These are phyloP conservation scores for Phylloporus rhodoxanthus DNA, from an alignment of 768 basidiomycete genomes.

Conservation along the genomic window DNA sequence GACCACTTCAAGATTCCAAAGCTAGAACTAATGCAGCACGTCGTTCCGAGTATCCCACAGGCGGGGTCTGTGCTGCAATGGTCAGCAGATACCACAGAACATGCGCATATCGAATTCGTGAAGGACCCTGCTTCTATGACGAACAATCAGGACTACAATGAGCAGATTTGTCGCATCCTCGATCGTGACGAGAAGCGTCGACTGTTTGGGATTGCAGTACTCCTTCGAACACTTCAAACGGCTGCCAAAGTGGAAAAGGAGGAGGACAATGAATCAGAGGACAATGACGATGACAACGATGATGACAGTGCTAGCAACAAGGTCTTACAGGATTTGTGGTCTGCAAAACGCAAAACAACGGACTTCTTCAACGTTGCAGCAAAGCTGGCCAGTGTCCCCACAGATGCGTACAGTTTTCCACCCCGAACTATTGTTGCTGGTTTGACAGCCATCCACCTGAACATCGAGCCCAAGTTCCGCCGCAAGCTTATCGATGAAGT, in stretches of 20 bases:
- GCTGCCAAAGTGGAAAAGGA: too few species aligned
- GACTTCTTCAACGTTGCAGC: too few species aligned
- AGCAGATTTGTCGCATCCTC: not conserved
- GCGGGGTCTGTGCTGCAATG: not conserved
- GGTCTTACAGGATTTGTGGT: not conserved
- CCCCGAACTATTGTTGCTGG: not conserved
- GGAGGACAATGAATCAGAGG: too few species aligned
- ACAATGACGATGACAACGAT: not conserved
- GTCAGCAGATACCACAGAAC: not conserved
- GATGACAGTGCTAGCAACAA: not conserved
- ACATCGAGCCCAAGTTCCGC: not conserved
- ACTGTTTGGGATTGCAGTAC: too few species aligned
- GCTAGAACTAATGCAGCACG: not conserved
- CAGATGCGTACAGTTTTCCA: not conserved
- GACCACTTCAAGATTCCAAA: not conserved
- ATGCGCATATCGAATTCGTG: not conserved
- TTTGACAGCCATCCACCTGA: not conserved
- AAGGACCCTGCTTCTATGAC: not conserved
- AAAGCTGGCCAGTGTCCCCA: not conserved
- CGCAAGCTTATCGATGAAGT: not conserved
- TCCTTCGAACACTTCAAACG: not conserved
- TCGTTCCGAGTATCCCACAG: not conserved
- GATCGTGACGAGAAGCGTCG: not conserved
- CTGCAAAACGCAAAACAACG: too few species aligned
- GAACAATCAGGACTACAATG: not conserved